Evolutionary conservation across 495 filamentous ascomycete species (phyloP), one percentile per base, ranked within the genome.

Genomic region (Glarea lozoyensis): DNA sequence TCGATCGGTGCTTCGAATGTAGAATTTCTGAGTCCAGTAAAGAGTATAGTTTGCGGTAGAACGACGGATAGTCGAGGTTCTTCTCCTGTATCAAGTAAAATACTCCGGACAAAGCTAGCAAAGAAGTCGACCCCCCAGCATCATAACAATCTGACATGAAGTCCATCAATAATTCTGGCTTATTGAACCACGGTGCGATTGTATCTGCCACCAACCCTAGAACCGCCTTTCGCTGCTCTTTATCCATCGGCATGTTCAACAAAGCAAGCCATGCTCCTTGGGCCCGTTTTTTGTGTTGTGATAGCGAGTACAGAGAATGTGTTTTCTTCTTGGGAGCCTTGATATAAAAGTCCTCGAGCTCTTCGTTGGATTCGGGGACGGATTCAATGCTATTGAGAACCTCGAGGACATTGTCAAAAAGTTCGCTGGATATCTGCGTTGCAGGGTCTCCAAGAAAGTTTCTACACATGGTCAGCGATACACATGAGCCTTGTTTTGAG

Each of bases 11-110:
- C 60, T 88, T 89, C 25, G 88, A 92, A 60, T 99, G 89, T 16
- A 99, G 69, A 4, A 97, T 73, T 25, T 86, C 78, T 13, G 77
- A 72, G 58, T 95, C 84, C 5, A 97, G 71, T 11, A 97, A 69
- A 0, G 86, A 90, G 63, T 99, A 99, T 4, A 99, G 73, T 57
- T 94, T 96, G 22, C 70, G 62, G 67, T 90, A 99, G 72, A 99
- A 99, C 20, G 79, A 75, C 0, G 92, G 93, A 63, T 97, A 97
- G 63, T 97, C 93, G 25, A 99, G 73, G 59, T 99, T 97, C 52
- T 84, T 84, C 52, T 85, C 78, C 50, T 84, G 81, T 43, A 97
- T 95, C 29, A 99, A 79, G 57, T 95, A 88, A 68, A 94, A 99
- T 16, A 99, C 78, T 29, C 92, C 90, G 4, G 88, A 93, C 0